Base-by-base conservation (phyloP, 352 stramenopile genomes). In the Phytophthora quininea region DNA sequence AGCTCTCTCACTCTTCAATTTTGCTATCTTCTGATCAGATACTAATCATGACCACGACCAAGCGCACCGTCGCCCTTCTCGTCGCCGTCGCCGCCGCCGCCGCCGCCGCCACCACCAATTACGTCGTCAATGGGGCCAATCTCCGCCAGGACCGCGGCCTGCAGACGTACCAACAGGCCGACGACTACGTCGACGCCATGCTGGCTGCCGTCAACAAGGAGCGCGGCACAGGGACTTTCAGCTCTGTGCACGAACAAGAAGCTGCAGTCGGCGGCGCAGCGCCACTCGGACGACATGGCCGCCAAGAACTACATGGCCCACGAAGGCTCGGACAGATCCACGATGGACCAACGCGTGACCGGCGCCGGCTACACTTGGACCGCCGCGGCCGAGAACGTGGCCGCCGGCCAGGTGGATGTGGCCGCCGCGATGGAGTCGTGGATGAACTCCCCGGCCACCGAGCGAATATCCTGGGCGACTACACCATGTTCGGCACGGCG, bases 251-350 rank as follows among this genome's bases (percentile, higher is more conserved):
- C 61, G 15, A 89, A 81, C 64, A 64, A 50, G 37, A 85, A 79
- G 55, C 54, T 74, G 27, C 53, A 72, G 7, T 11, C 11, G 8
- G 63, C 71, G 0, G 64, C 74, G 1, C 54, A 74, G 52, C 31
- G 54, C 31, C 69, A 70, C 47, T 83, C 73, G 19, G 48, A 79
- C 12, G 80, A 89, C 63, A 76, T 79, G 69, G 80, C 80, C n/a
- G 63, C 46, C 2, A 76, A 83, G 33, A 64, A 84, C 63, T 86
- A 67, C 42, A 81, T 88, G 69, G 67, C 48, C 38, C 80, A 89
- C 69, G 74, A 58, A 0, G 76, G 78, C 24, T 73, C 71, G 24
- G 64, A 74, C 51, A 77, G 80, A 0, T 84, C 73, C 29, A 78
- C 61, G 0, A 75, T 82, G 65, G 54, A 40, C 10, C 9, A 68